phyloP scores from a whole-genome alignment of 2,329 filamentous ascomycete genomes.

The Botryotinia convoluta region DNA sequence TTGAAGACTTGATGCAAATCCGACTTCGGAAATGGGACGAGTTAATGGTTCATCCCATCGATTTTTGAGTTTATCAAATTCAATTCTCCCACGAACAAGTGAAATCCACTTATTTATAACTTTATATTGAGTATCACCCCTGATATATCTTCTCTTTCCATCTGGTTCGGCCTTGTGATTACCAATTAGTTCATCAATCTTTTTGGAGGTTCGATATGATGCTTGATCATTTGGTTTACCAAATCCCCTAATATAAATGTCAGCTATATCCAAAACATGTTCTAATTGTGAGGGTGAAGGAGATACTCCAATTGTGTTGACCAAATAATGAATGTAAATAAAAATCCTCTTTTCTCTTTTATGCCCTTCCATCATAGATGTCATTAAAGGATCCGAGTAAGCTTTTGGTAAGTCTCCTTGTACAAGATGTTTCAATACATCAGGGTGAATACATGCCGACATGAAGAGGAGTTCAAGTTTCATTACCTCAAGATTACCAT shows the following conservation, averaged over 20 bases:
- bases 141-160: not conserved
- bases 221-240: not conserved
- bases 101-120: not conserved
- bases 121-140: not conserved
- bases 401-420: not conserved
- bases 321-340: slow-evolving; percentile 2
- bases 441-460: not conserved
- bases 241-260: not conserved
- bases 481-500: not conserved
- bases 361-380: not conserved
- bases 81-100: not conserved
- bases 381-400: not conserved
- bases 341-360: not conserved
- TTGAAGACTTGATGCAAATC: not conserved
- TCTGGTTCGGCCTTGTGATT: not conserved
- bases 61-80: not conserved
- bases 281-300: not conserved
- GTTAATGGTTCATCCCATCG: not conserved
- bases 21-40: not conserved
- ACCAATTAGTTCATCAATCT: not conserved
- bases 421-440: not conserved
- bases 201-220: not conserved
- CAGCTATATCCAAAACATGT: not conserved
- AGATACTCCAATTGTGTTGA: not conserved
- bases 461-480: not conserved